Conservation (phyloP, 176 grass and related monocot species). For the Lolium rigidum region DNA sequence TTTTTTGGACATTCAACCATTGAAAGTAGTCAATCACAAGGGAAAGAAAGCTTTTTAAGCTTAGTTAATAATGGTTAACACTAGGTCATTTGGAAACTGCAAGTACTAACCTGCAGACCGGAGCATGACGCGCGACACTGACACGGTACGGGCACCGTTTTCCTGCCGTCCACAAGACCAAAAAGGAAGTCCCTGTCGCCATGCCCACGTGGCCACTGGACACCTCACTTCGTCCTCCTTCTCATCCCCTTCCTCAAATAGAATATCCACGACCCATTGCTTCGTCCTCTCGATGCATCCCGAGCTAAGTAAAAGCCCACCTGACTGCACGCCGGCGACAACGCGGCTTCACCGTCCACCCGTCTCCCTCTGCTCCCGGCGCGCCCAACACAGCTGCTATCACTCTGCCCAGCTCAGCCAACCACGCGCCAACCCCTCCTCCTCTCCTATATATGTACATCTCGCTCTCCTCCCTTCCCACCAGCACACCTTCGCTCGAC, state of each 20-base stretch:
- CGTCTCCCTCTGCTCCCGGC: not conserved
- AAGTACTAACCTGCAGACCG: too few relatives aligned
- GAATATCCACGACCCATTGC: too few relatives aligned
- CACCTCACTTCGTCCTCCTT: too few relatives aligned
- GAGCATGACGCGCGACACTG: not conserved
- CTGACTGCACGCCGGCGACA: not conserved
- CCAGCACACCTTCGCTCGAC: not conserved
- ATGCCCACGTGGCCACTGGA: slow-evolving; percentile 19
- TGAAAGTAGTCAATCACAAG: too few relatives aligned
- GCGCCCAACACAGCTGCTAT: not conserved
- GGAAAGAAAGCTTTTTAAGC: too few relatives aligned
- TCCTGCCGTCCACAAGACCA: not conserved
- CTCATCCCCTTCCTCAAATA: not conserved
- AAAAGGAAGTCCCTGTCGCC: slow-evolving; percentile 29
- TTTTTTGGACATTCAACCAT: too few relatives aligned
- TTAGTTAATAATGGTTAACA: too few relatives aligned
- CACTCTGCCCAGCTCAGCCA: slow-evolving; percentile 44
- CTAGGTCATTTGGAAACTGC: too few relatives aligned
- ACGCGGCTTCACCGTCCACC: slow-evolving; percentile 29
- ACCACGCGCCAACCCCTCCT: slow-evolving; percentile 14
- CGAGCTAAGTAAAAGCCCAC: not conserved
- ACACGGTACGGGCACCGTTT: not conserved
- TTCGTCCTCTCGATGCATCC: not conserved
- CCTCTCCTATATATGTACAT: slow-evolving; percentile 44
- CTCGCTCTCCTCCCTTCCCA: not conserved